A percentile compares a stretch with the other conserved stretches of the same genome.
These are phyloP conservation scores for Cyberlindnera nakhonratchasimensis DNA, from an alignment of 805 yeast genomes.

Conservation along the genomic window DNA sequence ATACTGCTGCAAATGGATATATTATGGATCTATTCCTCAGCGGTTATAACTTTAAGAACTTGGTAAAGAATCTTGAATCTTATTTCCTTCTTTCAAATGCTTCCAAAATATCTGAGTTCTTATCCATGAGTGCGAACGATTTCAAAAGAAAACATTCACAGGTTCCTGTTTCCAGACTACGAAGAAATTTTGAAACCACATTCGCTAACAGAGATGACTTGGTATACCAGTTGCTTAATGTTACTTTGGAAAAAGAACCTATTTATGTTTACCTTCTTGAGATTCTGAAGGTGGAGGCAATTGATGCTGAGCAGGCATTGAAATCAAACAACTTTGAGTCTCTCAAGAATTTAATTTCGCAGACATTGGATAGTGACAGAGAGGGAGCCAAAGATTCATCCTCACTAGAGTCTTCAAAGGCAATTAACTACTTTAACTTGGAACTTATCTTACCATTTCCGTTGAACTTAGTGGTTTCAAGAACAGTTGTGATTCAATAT, in stretches of 20 bases:
- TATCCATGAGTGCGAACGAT: constrained; percentile 49
- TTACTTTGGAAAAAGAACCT: constrained; percentile 41
- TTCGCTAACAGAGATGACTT: constrained; percentile 22
- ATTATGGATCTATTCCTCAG: constrained; percentile 54
- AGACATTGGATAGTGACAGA: constrained; percentile 32
- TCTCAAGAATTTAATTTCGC: constrained; percentile 42
- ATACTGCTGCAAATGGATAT: constrained; percentile 60
- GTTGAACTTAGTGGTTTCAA: constrained; percentile 66
- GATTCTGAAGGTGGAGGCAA: constrained; percentile 50
- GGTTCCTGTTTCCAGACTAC: constrained; percentile 32
- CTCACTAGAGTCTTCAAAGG: constrained; percentile 34
- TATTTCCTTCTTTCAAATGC: constrained; percentile 56
- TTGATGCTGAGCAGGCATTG: constrained; percentile 51
- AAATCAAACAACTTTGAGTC: constrained; percentile 42
- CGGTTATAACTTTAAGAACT: constrained; percentile 51
- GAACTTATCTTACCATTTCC: constrained; percentile 82
- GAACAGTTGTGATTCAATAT: constrained; percentile 69
- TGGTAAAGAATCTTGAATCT: constrained; percentile 50
- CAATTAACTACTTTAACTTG: constrained; percentile 51
- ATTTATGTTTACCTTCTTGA: constrained; percentile 41
- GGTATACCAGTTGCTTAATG: constrained; percentile 28
- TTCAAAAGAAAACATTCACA: constrained; percentile 39
- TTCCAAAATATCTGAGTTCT: constrained; percentile 48
- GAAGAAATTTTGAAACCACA: constrained; percentile 28
- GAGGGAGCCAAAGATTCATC: constrained; percentile 18